Evolutionary conservation across 2,329 filamentous ascomycete genomes (phyloP).

Genomic region (Colletotrichum australisinense): DNA sequence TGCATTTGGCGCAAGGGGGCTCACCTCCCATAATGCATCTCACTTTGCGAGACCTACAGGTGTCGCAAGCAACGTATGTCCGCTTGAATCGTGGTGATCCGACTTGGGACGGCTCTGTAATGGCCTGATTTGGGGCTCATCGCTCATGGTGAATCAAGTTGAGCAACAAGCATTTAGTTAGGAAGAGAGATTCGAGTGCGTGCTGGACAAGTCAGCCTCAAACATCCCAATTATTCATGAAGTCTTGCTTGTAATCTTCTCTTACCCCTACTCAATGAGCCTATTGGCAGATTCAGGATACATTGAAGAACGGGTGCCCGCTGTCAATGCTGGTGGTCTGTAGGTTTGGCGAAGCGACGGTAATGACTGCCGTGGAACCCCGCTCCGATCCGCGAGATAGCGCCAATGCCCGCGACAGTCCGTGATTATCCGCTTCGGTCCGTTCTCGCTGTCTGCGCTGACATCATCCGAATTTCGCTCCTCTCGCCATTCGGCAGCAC

Average conservation of each 20-base stretch:
- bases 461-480: neutral
- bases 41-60: slow-evolving; percentile 30
- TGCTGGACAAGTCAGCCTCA: neutral
- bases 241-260: neutral
- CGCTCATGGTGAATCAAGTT: neutral
- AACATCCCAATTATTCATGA: neutral
- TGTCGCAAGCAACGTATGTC: slow-evolving; percentile 33
- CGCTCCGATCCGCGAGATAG: neutral
- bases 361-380: neutral
- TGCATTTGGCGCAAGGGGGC: slow-evolving; percentile 34
- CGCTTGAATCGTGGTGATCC: slow-evolving; percentile 13
- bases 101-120: neutral
- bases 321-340: neutral
- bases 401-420: neutral
- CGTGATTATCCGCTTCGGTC: neutral
- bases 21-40: slow-evolving; percentile 32
- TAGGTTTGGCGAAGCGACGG: neutral
- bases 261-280: neutral
- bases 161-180: neutral
- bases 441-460: neutral
- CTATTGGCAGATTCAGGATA: neutral
- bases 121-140: neutral
- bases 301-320: neutral
- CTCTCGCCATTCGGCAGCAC: neutral
- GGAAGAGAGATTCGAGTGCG: neutral